Conservation (phyloP, 2,329 filamentous ascomycete species). For the Neospermospora avenae region DNA sequence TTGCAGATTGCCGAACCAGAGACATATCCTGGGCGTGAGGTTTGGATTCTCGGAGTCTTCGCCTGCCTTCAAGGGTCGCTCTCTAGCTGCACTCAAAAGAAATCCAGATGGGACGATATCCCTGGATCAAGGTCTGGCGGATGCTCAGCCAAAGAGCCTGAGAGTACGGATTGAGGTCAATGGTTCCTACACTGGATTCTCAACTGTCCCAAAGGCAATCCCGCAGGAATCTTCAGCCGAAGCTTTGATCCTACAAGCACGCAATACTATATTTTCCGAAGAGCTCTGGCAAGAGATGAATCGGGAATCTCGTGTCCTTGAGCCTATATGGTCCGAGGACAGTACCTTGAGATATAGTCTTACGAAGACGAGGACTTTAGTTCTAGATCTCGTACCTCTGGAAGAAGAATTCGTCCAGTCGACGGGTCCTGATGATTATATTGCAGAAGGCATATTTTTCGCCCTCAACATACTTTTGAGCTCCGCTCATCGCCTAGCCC, state of each 20-base stretch:
- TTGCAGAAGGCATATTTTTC: slow-evolving; percentile 65
- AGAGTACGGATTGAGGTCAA: slow-evolving; percentile 63
- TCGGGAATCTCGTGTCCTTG: slow-evolving; percentile 72
- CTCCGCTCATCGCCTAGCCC: slow-evolving; percentile 74
- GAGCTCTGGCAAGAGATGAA: slow-evolving; percentile 90
- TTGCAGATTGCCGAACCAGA: slow-evolving; percentile 70
- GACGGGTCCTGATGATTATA: slow-evolving; percentile 40
- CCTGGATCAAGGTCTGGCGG: slow-evolving; percentile 58
- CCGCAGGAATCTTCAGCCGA: slow-evolving; percentile 60
- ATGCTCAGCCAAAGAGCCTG: slow-evolving; percentile 54
- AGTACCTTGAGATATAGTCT: slow-evolving; percentile 54
- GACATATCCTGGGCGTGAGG: slow-evolving; percentile 74
- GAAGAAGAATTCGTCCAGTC: slow-evolving; percentile 41
- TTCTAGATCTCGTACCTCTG: slow-evolving; percentile 65
- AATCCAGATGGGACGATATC: slow-evolving; percentile 70
- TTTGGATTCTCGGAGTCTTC: slow-evolving; percentile 81
- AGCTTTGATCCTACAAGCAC: slow-evolving; percentile 67
- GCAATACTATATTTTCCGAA: slow-evolving; percentile 76
- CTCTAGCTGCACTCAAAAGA: slow-evolving; percentile 76
- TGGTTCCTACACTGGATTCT: slow-evolving; percentile 56
- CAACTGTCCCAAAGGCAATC: slow-evolving; percentile 48
- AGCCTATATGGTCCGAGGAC: slow-evolving; percentile 65
- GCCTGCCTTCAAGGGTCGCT: slow-evolving; percentile 60
- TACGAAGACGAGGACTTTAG: slow-evolving; percentile 52
- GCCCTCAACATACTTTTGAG: slow-evolving; percentile 73